Conservation (phyloP, 805 yeast genomes). For the Metschnikowia lachancei region DNA sequence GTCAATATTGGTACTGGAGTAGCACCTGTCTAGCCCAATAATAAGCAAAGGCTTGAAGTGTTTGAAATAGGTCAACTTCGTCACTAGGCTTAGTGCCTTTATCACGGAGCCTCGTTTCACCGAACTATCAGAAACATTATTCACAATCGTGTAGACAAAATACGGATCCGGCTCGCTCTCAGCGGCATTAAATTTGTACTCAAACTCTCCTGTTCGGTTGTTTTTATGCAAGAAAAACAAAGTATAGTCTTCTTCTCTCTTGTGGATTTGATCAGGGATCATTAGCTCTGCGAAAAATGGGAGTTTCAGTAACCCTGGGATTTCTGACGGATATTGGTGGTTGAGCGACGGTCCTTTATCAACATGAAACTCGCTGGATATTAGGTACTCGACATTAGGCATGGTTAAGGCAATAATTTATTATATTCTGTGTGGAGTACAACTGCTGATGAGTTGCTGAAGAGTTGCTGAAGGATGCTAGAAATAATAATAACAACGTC, state of each 20-base stretch:
- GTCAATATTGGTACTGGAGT: slow-evolving; percentile 22
- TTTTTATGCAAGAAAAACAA: slow-evolving; percentile 51
- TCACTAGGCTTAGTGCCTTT: slow-evolving; percentile 57
- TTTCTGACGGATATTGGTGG: slow-evolving; percentile 54
- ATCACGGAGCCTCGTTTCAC: slow-evolving; percentile 59
- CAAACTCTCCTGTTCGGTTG: slow-evolving; percentile 37
- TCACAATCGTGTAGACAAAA: slow-evolving; percentile 55
- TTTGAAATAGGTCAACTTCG: slow-evolving; percentile 50
- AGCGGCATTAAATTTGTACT: slow-evolving; percentile 32
- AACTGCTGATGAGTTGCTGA: neutral
- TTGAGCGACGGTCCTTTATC: slow-evolving; percentile 66
- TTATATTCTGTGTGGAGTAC: neutral
- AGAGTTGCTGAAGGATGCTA: neutral
- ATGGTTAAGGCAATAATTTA: slow-evolving; percentile 1
- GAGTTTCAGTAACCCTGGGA: slow-evolving; percentile 38
- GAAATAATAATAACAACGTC: neutral
- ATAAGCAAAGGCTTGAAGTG: slow-evolving; percentile 58
- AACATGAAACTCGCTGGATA: slow-evolving; percentile 79
- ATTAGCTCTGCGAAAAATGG: slow-evolving; percentile 50
- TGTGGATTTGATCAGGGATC: slow-evolving; percentile 62
- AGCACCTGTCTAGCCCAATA: slow-evolving; percentile 50
- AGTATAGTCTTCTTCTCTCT: slow-evolving; percentile 57
- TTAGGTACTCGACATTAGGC: slow-evolving; percentile 51
- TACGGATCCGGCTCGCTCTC: slow-evolving; percentile 42
- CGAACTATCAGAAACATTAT: slow-evolving; percentile 42